Evolutionary conservation across 2,329 filamentous ascomycete species (phyloP).

Genomic region (Cercospora nicotianae): DNA sequence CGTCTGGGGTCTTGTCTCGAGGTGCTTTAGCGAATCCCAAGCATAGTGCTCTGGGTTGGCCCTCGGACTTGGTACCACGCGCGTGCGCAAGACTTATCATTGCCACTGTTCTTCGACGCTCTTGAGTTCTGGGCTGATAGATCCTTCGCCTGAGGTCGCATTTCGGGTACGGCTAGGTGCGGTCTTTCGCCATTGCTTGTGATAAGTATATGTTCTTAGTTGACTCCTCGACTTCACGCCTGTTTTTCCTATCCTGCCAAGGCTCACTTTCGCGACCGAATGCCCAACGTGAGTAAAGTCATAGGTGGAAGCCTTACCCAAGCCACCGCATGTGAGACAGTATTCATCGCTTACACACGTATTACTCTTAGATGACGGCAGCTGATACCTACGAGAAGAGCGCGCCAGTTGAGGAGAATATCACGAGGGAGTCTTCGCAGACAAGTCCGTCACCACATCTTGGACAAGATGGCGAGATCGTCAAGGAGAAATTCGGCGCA

Average conservation of each 20-base stretch:
- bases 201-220: not conserved
- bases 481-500: slow-evolving; percentile 22
- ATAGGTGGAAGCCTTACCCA: too few relatives aligned
- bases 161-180: not conserved
- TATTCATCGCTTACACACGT: too few relatives aligned
- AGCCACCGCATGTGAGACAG: too few relatives aligned
- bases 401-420: not conserved
- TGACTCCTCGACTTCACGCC: not conserved
- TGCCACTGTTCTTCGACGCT: not conserved
- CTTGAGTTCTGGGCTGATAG: not conserved
- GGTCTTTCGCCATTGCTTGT: not conserved
- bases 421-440: slow-evolving; percentile 7
- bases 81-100: not conserved
- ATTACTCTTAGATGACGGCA: not conserved
- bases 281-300: not conserved
- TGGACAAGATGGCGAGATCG: slow-evolving; percentile 2
- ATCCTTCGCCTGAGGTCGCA: slow-evolving; percentile 7
- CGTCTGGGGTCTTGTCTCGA: not conserved
- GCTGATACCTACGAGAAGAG: slow-evolving; percentile 12
- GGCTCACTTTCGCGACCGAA: not conserved
- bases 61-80: slow-evolving; percentile 5
- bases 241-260: not conserved
- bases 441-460: not conserved
- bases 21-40: not conserved
- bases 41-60: not conserved